A percentile compares a stretch with the other conserved stretches of the same genome.
Conservation (phyloP, 805 yeast species). For the Candida ipomoeae region DNA sequence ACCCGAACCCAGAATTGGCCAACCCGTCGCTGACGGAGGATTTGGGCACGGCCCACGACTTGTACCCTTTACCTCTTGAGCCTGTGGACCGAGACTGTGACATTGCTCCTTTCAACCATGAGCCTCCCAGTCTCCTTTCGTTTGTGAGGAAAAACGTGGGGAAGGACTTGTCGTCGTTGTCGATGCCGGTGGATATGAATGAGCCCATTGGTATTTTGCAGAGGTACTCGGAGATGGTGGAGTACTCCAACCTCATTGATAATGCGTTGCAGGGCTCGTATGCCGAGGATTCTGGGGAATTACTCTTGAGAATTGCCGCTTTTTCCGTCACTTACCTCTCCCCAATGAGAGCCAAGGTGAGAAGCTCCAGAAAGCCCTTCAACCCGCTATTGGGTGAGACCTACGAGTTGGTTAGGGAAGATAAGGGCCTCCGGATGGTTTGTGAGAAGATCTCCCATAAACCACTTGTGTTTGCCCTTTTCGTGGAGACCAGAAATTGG, state of each 20-base stretch:
- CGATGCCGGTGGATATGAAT: slow-evolving; percentile 93
- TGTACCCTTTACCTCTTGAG: slow-evolving; percentile 65
- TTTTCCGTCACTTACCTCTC: slow-evolving; percentile 79
- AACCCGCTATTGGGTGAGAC: slow-evolving; percentile 95
- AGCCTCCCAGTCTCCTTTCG: slow-evolving; percentile 80
- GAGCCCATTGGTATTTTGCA: slow-evolving; percentile 88
- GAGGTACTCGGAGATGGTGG: slow-evolving; percentile 73
- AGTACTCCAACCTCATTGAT: slow-evolving; percentile 65
- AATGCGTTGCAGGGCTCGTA: slow-evolving; percentile 49
- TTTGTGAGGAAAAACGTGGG: slow-evolving; percentile 88
- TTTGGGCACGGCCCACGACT: slow-evolving; percentile 23
- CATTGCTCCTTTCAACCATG: slow-evolving; percentile 51
- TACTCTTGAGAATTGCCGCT: slow-evolving; percentile 65
- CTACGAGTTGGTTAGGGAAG: slow-evolving; percentile 83
- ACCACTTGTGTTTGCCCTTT: slow-evolving; percentile 81
- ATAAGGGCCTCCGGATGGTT: slow-evolving; percentile 65
- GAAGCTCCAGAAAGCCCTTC: slow-evolving; percentile 85
- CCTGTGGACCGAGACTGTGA: slow-evolving; percentile 53
- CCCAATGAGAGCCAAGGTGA: slow-evolving; percentile 63
- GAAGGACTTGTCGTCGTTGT: slow-evolving; percentile 75
- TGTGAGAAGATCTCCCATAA: slow-evolving; percentile 86
- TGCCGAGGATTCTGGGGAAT: slow-evolving; percentile 48
- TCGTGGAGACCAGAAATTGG: slow-evolving; percentile 74
- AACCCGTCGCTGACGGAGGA: background rate
- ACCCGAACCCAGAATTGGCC: slow-evolving; percentile 2